Evolutionary conservation across 345 rosid species (phyloP), one percentile per base, ranked within the genome.

Genomic region (Populus simonii): DNA sequence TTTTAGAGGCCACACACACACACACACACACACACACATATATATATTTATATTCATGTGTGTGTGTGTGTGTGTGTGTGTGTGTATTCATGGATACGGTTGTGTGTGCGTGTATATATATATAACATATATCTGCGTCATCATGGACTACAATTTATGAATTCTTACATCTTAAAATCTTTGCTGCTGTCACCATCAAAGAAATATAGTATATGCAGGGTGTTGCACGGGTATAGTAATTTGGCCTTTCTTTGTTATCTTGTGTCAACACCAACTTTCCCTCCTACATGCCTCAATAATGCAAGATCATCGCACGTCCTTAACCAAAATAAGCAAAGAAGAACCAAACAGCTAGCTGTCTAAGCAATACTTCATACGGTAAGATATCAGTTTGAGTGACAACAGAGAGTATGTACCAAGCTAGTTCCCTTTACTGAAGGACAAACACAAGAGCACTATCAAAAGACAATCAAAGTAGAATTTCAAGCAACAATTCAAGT

Each of bases 131-230:
- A 57, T n/a, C 23, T 57, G 29, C 63, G 11, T 57, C 29, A n/a
- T n/a, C 29, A 57, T 57, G 63, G 23, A 57, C 63, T 47, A 47
- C 17, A 47, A 13, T 72, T 10, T 35, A 45, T 31, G 17, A 45
- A 20, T 27, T 36, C 15, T 23, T 53, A 18, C 70, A 47, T 35
- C 65, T 25, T n/a, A 22, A 33, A 71, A 78, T 41, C 66, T 41
- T 22, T 38, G 76, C 68, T 71, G 67, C 73, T 67, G 84, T 80
- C 81, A 43, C 53, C 51, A 73, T 83, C 85, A 55, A 35, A 71
- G 36, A 70, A 47, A 80, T 83, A 78, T 70, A 22, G 12, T 61
- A 29, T 20, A 27, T 35, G 45, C 43, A 59, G 41, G 71, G 53
- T 55, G 22, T 63, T 74, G 83, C 83, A 77, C 70, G 66, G 77